Evolutionary conservation across 2,329 filamentous ascomycete genomes (phyloP).

Genomic region (Fusarium cyanostomum): DNA sequence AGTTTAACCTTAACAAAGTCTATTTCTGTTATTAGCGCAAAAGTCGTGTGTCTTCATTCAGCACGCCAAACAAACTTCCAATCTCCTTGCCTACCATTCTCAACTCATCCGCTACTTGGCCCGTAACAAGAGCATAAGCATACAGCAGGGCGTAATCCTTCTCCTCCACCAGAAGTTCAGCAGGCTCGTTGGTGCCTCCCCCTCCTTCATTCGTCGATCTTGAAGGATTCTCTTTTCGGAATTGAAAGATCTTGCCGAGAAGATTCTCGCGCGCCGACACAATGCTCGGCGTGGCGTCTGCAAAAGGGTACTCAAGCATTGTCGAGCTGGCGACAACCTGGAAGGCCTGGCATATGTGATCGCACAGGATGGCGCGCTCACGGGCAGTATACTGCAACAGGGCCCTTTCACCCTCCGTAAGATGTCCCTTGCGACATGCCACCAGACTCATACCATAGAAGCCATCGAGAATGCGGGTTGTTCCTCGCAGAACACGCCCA

Average conservation of each 20-base stretch:
- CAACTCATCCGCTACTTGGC: conserved; percentile 72
- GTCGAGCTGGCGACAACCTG: conserved; percentile 89
- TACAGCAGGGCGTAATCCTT: conserved; percentile 91
- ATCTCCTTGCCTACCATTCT: conserved; percentile 64
- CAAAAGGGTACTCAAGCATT: conserved; percentile 92
- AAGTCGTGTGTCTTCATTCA: conserved; percentile 35
- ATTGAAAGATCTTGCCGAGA: conserved; percentile 87
- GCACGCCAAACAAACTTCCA: conserved; percentile 33
- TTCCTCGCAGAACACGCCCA: conserved; percentile 78
- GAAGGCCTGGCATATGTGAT: conserved; percentile 87
- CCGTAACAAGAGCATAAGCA: conserved; percentile 80
- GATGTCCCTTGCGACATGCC: conserved; percentile 79
- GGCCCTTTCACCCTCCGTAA: conserved; percentile 82
- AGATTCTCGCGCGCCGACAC: conserved; percentile 83
- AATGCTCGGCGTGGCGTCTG: conserved; percentile 85
- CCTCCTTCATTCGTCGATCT: conserved; percentile 43
- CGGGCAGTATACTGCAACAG: conserved; percentile 80
- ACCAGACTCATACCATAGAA: conserved; percentile 97
- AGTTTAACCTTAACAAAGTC: neutral
- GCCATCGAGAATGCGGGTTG: conserved; percentile 84
- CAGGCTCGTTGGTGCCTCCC: conserved; percentile 26
- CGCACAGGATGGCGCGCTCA: conserved; percentile 83
- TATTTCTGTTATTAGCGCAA: conserved; percentile 7
- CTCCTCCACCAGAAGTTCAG: conserved; percentile 63
- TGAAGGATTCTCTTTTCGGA: conserved; percentile 70